phyloP scores from a whole-genome alignment of 306 rosid genomes.

The Trifolium dubium region DNA sequence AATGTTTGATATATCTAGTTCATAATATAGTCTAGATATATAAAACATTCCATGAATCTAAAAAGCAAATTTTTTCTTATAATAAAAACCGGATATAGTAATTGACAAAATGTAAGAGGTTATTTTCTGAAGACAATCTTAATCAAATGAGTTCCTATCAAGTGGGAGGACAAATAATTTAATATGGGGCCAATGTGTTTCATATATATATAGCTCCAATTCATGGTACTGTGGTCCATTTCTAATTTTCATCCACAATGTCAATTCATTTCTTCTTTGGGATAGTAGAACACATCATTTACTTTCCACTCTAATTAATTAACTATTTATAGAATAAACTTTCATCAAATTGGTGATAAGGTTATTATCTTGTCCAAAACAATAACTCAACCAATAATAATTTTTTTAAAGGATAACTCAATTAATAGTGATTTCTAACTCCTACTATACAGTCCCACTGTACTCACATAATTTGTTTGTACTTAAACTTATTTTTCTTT shows the following conservation, averaged over 20 bases:
- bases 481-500: too few species aligned
- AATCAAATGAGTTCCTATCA: conserved; percentile 2
- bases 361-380: too few species aligned
- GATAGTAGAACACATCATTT: neutral
- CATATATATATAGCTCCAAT: neutral
- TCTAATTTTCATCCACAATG: neutral
- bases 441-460: too few species aligned
- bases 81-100: too few species aligned
- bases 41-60: too few species aligned
- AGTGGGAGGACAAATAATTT: conserved; percentile 1
- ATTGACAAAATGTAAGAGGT: conserved; percentile 26
- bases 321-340: neutral
- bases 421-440: too few species aligned
- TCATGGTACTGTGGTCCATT: conserved; percentile 33
- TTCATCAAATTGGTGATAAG: neutral
- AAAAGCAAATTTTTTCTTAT: too few species aligned
- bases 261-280: neutral
- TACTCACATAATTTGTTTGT: too few species aligned
- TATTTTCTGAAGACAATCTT: neutral
- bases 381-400: too few species aligned
- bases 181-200: conserved; percentile 13
- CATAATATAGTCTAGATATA: too few species aligned
- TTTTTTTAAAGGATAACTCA: too few species aligned
- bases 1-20: too few species aligned
- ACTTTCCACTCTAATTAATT: neutral